These are phyloP conservation scores for Alloteropsis angusta DNA, from an alignment of 202 grass and related monocot species.

Conservation along the genomic window DNA sequence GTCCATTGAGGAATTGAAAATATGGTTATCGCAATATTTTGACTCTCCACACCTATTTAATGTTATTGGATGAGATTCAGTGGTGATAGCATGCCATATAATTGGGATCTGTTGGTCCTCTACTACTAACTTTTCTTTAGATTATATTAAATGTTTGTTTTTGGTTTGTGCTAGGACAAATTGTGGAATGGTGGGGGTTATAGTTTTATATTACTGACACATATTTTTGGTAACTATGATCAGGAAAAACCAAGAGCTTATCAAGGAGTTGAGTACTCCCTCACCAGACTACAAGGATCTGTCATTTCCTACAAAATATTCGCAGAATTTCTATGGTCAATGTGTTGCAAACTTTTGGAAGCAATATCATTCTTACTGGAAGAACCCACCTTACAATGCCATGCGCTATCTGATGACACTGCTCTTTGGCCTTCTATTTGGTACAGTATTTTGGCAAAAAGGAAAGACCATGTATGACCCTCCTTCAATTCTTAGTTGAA, in stretches of 20 bases:
- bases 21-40: neutral
- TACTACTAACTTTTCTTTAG: too few species aligned
- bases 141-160: too few species aligned
- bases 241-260: constrained; percentile 80
- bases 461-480: constrained; percentile 48
- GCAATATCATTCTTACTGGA: constrained; percentile 77
- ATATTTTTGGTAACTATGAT: neutral
- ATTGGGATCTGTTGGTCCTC: neutral
- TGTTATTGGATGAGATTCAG: neutral
- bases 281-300: constrained; percentile 47
- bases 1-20: neutral
- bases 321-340: constrained; percentile 57
- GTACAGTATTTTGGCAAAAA: constrained; percentile 73
- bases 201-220: neutral
- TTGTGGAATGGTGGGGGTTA: neutral
- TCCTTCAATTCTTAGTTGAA: neutral
- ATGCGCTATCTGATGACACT: constrained; percentile 64
- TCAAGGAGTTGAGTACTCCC: constrained; percentile 59
- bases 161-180: neutral
- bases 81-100: neutral
- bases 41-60: neutral
- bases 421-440: constrained; percentile 61
- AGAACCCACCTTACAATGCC: constrained; percentile 73
- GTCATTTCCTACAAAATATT: constrained; percentile 72
- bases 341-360: constrained; percentile 75